These are phyloP conservation scores for Hortiboletus campestris DNA, from an alignment of 768 basidiomycete genomes.

Conservation along the genomic window DNA sequence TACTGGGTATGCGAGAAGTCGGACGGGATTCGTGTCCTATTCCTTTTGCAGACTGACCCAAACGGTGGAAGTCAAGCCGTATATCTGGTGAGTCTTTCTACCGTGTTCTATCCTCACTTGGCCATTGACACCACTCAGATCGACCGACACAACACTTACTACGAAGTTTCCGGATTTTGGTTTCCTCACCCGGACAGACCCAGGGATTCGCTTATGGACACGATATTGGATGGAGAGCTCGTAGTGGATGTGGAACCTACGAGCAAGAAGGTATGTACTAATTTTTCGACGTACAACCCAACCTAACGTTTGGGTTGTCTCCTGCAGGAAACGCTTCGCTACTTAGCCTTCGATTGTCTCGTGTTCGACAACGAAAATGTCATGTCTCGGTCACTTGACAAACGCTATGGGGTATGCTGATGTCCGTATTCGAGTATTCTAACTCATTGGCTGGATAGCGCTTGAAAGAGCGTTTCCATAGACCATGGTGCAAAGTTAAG, in stretches of 20 bases:
- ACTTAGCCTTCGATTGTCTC: constrained; percentile 90
- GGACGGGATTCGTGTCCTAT: constrained; percentile 88
- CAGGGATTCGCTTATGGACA: constrained; percentile 65
- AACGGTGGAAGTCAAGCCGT: constrained; percentile 52
- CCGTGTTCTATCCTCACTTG: not conserved
- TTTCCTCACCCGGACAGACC: constrained; percentile 88
- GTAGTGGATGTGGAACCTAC: constrained; percentile 84
- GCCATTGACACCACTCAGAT: constrained; percentile 52
- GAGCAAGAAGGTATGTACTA: constrained; percentile 58
- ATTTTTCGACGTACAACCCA: not conserved
- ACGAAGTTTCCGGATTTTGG: constrained; percentile 68
- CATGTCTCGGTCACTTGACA: constrained; percentile 79
- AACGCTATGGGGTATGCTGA: constrained; percentile 81
- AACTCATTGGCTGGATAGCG: constrained; percentile 31
- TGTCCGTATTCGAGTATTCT: not conserved
- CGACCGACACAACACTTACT: constrained; percentile 90
- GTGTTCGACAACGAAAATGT: constrained; percentile 84
- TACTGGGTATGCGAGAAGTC: constrained; percentile 99
- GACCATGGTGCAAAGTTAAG: constrained; percentile 73
- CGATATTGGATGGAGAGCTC: constrained; percentile 90
- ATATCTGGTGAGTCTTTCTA: constrained; percentile 63
- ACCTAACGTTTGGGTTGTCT: not conserved
- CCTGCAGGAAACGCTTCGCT: constrained; percentile 71
- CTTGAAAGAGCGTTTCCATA: constrained; percentile 77
- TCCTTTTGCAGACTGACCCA: constrained; percentile 68